Percentiles rank a stretch among this genome's conserved stretches.
Evolutionary conservation across 306 rosid genomes (phyloP).

Genomic region (Fagus crenata): DNA sequence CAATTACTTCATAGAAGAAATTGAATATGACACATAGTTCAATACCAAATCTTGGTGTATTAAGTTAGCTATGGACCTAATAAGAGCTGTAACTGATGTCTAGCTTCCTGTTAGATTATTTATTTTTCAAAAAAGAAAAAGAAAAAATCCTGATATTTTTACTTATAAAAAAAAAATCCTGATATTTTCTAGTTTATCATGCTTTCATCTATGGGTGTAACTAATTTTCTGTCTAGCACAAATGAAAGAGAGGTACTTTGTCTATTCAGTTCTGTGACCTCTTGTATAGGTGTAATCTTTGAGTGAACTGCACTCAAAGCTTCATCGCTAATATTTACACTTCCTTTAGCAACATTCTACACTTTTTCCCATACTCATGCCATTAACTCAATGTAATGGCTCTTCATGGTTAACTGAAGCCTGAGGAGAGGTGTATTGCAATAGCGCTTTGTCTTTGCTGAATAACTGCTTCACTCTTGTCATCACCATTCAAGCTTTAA

Average conservation of each 20-base stretch:
- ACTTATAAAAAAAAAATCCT: not conserved
- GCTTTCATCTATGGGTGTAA: constrained; percentile 1
- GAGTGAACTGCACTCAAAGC: not conserved
- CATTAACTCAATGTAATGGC: not conserved
- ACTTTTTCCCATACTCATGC: not conserved
- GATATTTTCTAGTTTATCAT: not conserved
- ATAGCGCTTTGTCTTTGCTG: not conserved
- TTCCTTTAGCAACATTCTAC: not conserved
- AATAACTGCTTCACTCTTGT: not conserved
- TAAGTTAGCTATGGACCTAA: not conserved
- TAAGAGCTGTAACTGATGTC: not conserved
- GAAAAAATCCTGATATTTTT: not conserved
- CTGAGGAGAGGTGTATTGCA: not conserved
- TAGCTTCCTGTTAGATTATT: not conserved
- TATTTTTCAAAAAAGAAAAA: not conserved
- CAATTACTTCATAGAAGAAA: too few species aligned
- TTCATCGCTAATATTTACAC: not conserved
- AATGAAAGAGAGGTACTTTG: constrained; percentile 21
- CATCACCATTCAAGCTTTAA: not conserved
- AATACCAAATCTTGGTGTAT: not conserved
- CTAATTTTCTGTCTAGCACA: not conserved
- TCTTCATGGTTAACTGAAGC: not conserved
- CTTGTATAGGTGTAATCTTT: not conserved
- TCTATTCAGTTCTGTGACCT: not conserved
- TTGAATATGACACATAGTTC: too few species aligned